A percentile compares a stretch with the other conserved stretches of the same genome.
Conservation (phyloP, 73 alveolate species). For the Stentor coeruleus region DNA sequence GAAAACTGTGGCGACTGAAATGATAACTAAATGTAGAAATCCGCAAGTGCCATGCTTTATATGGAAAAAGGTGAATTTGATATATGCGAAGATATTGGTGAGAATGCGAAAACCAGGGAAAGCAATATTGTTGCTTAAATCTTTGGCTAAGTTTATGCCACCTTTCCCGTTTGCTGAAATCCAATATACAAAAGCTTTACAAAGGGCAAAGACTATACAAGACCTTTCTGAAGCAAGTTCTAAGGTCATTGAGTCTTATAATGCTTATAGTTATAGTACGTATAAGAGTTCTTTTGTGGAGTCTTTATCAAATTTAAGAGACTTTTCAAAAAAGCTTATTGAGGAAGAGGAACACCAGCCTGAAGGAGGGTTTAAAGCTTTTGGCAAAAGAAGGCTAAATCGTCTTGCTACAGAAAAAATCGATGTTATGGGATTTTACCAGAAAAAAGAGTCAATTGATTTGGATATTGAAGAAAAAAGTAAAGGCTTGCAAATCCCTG, state of each 20-base stretch:
- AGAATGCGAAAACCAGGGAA: not conserved
- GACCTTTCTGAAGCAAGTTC: slow-evolving; percentile 7
- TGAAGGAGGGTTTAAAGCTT: not conserved
- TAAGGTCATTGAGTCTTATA: slow-evolving; percentile 5
- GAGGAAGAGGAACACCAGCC: not conserved
- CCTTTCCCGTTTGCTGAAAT: slow-evolving; percentile 17
- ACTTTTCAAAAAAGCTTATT: not conserved
- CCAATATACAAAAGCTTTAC: slow-evolving; percentile 11
- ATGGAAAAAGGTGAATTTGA: not conserved
- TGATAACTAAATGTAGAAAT: slow-evolving; percentile 1
- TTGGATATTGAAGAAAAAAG: not conserved
- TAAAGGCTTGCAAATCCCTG: not conserved
- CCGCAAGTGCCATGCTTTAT: not conserved
- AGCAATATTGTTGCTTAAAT: slow-evolving; percentile 3
- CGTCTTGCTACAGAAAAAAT: not conserved
- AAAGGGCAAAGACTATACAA: not conserved
- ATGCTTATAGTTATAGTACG: slow-evolving; percentile 10
- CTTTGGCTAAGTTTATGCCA: not conserved
- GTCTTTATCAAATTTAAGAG: not conserved
- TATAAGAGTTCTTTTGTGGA: not conserved
- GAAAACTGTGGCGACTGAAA: not conserved
- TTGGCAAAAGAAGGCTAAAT: not conserved
- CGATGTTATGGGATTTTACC: not conserved
- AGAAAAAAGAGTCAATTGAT: not conserved
- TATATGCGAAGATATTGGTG: not conserved